A percentile compares a stretch with the other conserved stretches of the same genome.
These are phyloP conservation scores for Debaryomyces maramus DNA, from an alignment of 805 yeast genomes.

Conservation along the genomic window DNA sequence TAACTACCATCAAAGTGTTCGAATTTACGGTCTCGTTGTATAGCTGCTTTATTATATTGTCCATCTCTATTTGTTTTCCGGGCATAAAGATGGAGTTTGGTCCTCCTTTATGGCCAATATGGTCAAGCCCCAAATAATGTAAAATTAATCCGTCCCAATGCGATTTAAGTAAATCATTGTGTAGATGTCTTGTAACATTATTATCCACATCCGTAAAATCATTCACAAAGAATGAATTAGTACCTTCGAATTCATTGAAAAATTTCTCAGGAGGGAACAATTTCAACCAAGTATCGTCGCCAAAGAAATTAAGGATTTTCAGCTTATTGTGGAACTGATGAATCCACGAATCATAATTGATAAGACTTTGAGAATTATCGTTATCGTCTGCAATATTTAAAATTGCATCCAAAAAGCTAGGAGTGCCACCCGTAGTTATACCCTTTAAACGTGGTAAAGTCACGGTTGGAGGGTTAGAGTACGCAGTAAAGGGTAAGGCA, in stretches of 20 bases:
- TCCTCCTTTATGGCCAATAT: conserved; percentile 97
- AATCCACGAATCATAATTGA: conserved; percentile 85
- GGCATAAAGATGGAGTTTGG: conserved; percentile 80
- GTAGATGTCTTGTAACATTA: conserved; percentile 88
- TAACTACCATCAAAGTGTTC: conserved; percentile 65
- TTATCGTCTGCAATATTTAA: conserved; percentile 92
- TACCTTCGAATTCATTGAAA: conserved; percentile 75
- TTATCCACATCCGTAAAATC: conserved; percentile 93
- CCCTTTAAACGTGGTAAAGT: conserved; percentile 93
- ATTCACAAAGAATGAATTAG: conserved; percentile 90
- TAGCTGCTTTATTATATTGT: conserved; percentile 54
- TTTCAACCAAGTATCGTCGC: conserved; percentile 98
- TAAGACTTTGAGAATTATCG: conserved; percentile 62
- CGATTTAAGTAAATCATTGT: conserved; percentile 47
- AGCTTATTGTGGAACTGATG: conserved; percentile 53
- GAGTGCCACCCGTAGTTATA: conserved; percentile 91
- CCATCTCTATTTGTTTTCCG: conserved; percentile 85
- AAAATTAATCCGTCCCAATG: conserved; percentile 85
- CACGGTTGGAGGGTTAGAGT: conserved; percentile 93
- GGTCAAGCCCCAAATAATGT: conserved; percentile 93
- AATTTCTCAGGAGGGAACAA: conserved; percentile 62
- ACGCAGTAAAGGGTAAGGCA: conserved; percentile 89
- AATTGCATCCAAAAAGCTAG: conserved; percentile 91
- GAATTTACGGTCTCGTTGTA: conserved; percentile 32
- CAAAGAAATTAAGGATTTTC: conserved; percentile 74